Conservation (phyloP, 495 filamentous ascomycete species). For the Neurospora sp. region DNA sequence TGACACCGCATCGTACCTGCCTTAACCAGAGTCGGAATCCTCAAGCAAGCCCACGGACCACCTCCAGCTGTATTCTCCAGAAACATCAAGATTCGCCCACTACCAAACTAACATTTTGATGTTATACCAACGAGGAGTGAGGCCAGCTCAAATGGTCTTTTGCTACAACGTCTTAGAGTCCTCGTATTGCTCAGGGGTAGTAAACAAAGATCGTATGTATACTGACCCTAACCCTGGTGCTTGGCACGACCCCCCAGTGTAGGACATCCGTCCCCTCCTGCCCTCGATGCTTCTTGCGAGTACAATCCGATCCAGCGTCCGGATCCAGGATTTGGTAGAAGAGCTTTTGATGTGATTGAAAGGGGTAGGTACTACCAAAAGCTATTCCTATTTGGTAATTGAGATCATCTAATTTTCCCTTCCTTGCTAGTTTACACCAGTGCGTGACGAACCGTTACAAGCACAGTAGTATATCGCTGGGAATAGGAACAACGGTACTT, state of each 20-base stretch:
- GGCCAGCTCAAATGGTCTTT: neutral
- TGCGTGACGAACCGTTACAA: too few species aligned
- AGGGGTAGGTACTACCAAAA: neutral
- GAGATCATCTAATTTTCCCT: neutral
- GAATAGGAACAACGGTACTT: too few species aligned
- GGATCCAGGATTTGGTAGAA: neutral
- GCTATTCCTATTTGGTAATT: too few species aligned
- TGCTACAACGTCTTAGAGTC: neutral
- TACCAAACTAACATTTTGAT: neutral
- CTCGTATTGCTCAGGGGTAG: neutral
- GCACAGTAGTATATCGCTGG: too few species aligned
- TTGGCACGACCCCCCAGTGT: neutral
- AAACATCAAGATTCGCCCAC: neutral
- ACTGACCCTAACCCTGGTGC: neutral
- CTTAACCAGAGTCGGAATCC: neutral
- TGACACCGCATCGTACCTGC: neutral
- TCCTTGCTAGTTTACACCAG: neutral
- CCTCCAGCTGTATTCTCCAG: neutral
- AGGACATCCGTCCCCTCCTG: neutral
- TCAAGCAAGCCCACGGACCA: neutral
- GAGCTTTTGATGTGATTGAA: neutral
- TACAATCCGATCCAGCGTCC: neutral
- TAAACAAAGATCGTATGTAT: neutral
- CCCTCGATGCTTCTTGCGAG: neutral
- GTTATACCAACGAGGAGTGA: neutral